These are phyloP conservation scores for Trypanosoma melophagium DNA, from an alignment of 208 protist species.

Conservation along the genomic window DNA sequence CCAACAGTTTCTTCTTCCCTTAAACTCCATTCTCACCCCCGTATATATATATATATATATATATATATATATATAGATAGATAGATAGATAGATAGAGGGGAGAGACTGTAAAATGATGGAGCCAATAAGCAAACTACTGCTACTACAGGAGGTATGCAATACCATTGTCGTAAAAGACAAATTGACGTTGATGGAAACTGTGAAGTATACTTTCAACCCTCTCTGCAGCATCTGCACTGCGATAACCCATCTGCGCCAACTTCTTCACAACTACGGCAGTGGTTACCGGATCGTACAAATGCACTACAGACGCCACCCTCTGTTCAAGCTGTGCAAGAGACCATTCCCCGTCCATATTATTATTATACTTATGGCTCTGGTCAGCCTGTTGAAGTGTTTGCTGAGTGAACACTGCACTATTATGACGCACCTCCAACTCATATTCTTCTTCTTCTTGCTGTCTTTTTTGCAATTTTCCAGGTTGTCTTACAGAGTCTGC, in stretches of 20 bases:
- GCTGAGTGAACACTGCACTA: conserved; percentile 15
- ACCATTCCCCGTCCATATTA: conserved; percentile 27
- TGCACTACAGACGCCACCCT: conserved; percentile 77
- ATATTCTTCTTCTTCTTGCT: conserved; percentile 1
- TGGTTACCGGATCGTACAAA: conserved; percentile 78
- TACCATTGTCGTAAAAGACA: conserved; percentile 81
- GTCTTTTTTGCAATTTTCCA: background rate
- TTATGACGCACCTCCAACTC: conserved; percentile 20
- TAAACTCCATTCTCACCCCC: background rate
- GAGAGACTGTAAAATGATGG: conserved; percentile 1
- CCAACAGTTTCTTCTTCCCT: no score
- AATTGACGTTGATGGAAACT: conserved; percentile 78
- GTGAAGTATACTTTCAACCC: conserved; percentile 57
- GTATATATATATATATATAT: background rate
- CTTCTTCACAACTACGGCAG: conserved; percentile 76
- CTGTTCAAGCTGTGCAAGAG: conserved; percentile 40
- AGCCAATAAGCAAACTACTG: background rate
- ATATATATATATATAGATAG: background rate
- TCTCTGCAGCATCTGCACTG: conserved; percentile 25
- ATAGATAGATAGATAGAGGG: background rate
- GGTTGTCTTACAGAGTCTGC: background rate
- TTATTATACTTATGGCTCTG: conserved; percentile 3
- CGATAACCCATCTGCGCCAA: conserved; percentile 69
- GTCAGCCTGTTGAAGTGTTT: background rate
- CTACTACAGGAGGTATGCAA: conserved; percentile 73